A percentile compares a stretch with the other conserved stretches of the same genome.
Conservation (phyloP, 2,329 filamentous ascomycete genomes). For the Arthrocladium fulminans region DNA sequence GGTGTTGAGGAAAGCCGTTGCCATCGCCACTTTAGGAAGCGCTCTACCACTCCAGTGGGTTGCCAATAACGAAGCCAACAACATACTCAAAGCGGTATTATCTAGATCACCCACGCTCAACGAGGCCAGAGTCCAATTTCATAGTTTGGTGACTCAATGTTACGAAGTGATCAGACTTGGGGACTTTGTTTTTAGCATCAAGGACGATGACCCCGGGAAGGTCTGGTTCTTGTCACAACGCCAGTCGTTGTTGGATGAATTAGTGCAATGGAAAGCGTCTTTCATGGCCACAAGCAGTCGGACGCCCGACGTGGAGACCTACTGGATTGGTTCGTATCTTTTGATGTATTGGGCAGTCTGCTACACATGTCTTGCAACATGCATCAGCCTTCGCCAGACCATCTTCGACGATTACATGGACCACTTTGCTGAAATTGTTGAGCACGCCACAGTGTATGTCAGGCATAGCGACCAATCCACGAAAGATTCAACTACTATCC, state of each 20-base stretch:
- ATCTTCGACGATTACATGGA: conserved; percentile 14
- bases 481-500: conserved; percentile 1
- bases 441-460: conserved; percentile 13
- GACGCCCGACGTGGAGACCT: conserved; percentile 1
- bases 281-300: conserved; percentile 6
- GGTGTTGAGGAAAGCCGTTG: conserved; percentile 12
- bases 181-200: conserved; percentile 11
- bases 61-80: not conserved
- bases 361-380: conserved; percentile 14
- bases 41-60: conserved; percentile 2
- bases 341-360: conserved; percentile 16
- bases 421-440: conserved; percentile 13
- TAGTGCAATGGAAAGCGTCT: conserved; percentile 12
- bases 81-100: not conserved
- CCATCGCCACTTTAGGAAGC: conserved; percentile 11
- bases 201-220: conserved; percentile 5
- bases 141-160: conserved; percentile 8
- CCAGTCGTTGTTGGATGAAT: conserved; percentile 1
- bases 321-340: conserved; percentile 13
- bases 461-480: not conserved
- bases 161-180: conserved; percentile 14
- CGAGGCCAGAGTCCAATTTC: conserved; percentile 10
- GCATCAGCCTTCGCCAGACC: conserved; percentile 10
- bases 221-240: conserved; percentile 1
- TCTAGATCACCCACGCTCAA: conserved; percentile 8